Percentiles rank a stretch among this genome's conserved stretches.
Conservation (phyloP, 768 basidiomycete species). For the Pulveroboletus frians region DNA sequence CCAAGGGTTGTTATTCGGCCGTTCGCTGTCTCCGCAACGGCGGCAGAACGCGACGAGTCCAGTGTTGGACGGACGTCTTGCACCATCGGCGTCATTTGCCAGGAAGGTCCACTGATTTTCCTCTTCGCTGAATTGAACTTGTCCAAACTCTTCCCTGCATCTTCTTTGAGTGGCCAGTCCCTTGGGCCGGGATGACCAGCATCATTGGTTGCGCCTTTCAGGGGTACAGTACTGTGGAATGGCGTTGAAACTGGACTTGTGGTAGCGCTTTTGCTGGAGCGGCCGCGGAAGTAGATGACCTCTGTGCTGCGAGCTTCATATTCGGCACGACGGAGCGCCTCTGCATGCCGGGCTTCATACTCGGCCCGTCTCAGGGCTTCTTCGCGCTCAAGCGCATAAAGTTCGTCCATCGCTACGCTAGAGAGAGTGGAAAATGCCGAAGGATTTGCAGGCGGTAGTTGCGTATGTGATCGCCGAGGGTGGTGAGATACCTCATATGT, state of each 20-base stretch:
- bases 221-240: constrained; percentile 22
- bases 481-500: constrained; percentile 38
- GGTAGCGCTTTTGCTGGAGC: constrained; percentile 60
- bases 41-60: constrained; percentile 16
- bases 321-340: constrained; percentile 59
- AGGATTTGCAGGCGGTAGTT: constrained; percentile 28
- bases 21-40: constrained; percentile 12
- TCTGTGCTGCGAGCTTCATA: constrained; percentile 52
- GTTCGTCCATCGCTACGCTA: constrained; percentile 79
- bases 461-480: constrained; percentile 26
- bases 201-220: constrained; percentile 32
- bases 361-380: constrained; percentile 84
- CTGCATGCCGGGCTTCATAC: constrained; percentile 74
- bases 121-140: constrained; percentile 33
- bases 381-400: constrained; percentile 81
- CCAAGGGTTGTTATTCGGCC: constrained; percentile 17
- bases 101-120: constrained; percentile 52
- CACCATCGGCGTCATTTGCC: constrained; percentile 44
- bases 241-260: constrained; percentile 56
- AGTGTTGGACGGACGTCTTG: constrained; percentile 28
- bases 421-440: constrained; percentile 66
- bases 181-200: constrained; percentile 39
- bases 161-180: constrained; percentile 30
- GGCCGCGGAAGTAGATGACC: constrained; percentile 32
- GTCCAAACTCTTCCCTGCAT: constrained; percentile 20